Conservation (phyloP, 176 grass and related monocot species). For the Saccharum spontaneum region DNA sequence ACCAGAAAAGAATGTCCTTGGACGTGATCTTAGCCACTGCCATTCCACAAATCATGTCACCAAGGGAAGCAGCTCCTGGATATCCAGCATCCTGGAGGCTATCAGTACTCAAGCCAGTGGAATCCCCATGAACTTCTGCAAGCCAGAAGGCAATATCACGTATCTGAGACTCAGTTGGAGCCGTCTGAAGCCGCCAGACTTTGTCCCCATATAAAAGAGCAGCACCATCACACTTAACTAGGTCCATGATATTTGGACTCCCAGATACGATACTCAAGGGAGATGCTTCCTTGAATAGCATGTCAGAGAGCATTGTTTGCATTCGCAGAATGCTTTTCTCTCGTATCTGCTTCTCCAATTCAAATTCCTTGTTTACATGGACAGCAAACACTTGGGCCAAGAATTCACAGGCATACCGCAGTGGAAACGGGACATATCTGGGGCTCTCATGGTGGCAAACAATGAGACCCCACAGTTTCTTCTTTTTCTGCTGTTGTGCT, state of each 20-base stretch:
- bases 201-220: conserved; percentile 75
- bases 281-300: conserved; percentile 76
- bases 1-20: conserved; percentile 90
- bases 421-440: conserved; percentile 82
- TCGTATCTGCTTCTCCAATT: conserved; percentile 76
- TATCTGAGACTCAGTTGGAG: conserved; percentile 79
- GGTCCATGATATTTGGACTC: conserved; percentile 92
- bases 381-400: conserved; percentile 90
- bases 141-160: conserved; percentile 78
- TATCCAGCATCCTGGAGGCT: conserved; percentile 93
- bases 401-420: conserved; percentile 96
- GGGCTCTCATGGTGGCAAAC: conserved; percentile 95
- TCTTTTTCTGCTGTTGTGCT: conserved; percentile 59
- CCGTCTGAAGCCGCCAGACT: conserved; percentile 59
- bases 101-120: conserved; percentile 93
- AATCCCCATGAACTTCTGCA: conserved; percentile 76
- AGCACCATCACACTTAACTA: conserved; percentile 78
- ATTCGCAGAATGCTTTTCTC: conserved; percentile 91
- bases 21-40: conserved; percentile 85
- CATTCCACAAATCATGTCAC: conserved; percentile 82
- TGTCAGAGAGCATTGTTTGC: conserved; percentile 79
- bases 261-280: conserved; percentile 75
- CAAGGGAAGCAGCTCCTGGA: conserved; percentile 68
- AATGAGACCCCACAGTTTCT: conserved; percentile 84
- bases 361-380: conserved; percentile 91